Base-by-base conservation (phyloP, 2,329 filamentous ascomycete species). In the Aspergillus sp. region DNA sequence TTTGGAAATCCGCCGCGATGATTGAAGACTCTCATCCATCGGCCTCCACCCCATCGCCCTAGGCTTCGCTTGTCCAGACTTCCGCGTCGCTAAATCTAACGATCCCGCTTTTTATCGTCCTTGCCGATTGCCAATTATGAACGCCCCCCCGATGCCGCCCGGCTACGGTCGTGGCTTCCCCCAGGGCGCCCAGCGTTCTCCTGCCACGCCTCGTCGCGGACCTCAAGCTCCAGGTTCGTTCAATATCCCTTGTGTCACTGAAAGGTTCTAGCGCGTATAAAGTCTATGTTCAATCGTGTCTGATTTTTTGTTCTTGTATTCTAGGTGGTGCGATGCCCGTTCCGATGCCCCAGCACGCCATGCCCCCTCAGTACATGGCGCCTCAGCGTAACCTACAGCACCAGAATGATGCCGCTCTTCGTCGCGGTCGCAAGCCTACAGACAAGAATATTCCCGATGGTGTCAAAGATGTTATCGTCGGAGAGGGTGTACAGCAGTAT, bases 401-500 rank as follows among this genome's bases (percentile, higher is more conserved):
- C 45, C 71, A 72, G 25, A 74, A 72, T 33, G 75, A 77, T 45
- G 69, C 71, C 62, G 87, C 89, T 46, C 91, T 93, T 74, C 87
- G 92, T 60, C 87, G 91, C 66, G 91, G 90, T 70, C 87, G 88
- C 71, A 96, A 93, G 76, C 95, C 95, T 1, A 97, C 92, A 58
- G 95, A 99, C 76, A 96, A 91, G 82, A 95, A 91, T 68, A 87
- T 99, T 25, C 93, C 95, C 40, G 93, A 98, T 63, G 92, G 91
- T 56, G 83, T 96, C 45, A 93, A 96, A 66, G 87, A 91, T 48
- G 85, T 89, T 62, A 85, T 91, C 60, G 86, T 96, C 63, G 91
- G 90, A 62, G 90, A 96, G 73, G 88, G 89, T 40, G 91, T 89
- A 45, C 82, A 88, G 70, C 84, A 91, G 66, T 99, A 99, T 78